Base-by-base conservation (phyloP, 148 eudicot genomes). In the Oxyria digyna region DNA sequence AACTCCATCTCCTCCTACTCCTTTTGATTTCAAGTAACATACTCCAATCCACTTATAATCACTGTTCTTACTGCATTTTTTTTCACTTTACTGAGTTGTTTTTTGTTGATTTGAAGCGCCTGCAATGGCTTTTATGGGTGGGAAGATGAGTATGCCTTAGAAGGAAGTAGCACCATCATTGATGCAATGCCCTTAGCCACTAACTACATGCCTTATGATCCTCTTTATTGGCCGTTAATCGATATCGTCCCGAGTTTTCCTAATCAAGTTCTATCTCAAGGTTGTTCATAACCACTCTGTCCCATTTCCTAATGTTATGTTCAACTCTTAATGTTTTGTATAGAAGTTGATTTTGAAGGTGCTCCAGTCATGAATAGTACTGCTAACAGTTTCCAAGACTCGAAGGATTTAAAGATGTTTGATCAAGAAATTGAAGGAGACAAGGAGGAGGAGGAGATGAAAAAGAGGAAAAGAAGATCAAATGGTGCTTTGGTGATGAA, bases 1-100 rank as follows among this genome's bases (percentile, higher is more conserved):
- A 27, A 13, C 35, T 11, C 63, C 26, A 55, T 11, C 65, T 31
- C 65, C 62, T 54, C 62, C 31, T 54, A 8, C 63, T 26, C 63
- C 64, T 29, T 29, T 59, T 27, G 65, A 59, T 29, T 59, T 59
- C 65, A 59, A 13, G 65, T 59, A 57, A 59, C 55, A 55, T 55
- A 11, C 33, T 23, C 11, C 0, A 49, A n/a, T n/a, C n/a, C n/a
- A 2, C 1, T 42, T 42, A 42, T 42, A 13, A 42, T 5, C 11
- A 33, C 18, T 43, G 4, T 13, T 14, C 1, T 45, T 45, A 43
- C 20, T 45, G 4, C 38, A 35, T 35, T 35, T 35, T 35, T 35
- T 35, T 3, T 35, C 4, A 35, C 6, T 35, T 35, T 35, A 35
- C 38, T 35, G 24, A 54, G 14, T 24, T 54, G 62, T 4, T 59